phyloP scores from a whole-genome alignment of 176 grass and related monocot genomes.

The Guadua angustifolia region DNA sequence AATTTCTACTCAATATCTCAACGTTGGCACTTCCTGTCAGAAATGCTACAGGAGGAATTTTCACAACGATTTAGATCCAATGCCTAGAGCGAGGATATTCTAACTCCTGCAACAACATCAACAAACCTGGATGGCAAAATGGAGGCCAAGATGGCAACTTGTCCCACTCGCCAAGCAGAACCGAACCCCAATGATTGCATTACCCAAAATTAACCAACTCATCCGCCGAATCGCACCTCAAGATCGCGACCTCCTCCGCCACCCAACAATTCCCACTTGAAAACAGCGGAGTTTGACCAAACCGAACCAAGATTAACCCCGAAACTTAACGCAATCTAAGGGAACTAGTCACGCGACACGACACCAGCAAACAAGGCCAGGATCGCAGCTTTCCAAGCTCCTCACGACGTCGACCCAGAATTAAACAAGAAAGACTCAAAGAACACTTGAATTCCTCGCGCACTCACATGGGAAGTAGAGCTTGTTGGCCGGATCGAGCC shows the following conservation, averaged over 20 bases:
- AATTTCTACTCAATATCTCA: slow-evolving; percentile 20
- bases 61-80: slow-evolving; percentile 29
- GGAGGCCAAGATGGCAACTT: slow-evolving; percentile 16
- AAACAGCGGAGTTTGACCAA: slow-evolving; percentile 31
- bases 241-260: slow-evolving; percentile 8
- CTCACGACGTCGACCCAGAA: neutral
- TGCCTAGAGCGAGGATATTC: slow-evolving; percentile 3
- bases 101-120: slow-evolving; percentile 23
- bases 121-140: neutral
- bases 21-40: neutral
- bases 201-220: slow-evolving; percentile 5
- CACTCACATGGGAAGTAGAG: slow-evolving; percentile 98
- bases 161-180: slow-evolving; percentile 1
- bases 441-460: slow-evolving; percentile 15
- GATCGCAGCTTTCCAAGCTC: slow-evolving; percentile 11
- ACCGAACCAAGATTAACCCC: slow-evolving; percentile 13
- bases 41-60: slow-evolving; percentile 17
- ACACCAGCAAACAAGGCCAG: slow-evolving; percentile 27
- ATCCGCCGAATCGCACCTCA: slow-evolving; percentile 2
- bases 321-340: neutral
- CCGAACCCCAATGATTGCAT: neutral
- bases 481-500: slow-evolving; percentile 87
- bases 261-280: slow-evolving; percentile 10
- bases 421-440: slow-evolving; percentile 25
- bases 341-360: neutral